A percentile compares a stretch with the other conserved stretches of the same genome.
phyloP scores from a whole-genome alignment of 2,329 filamentous ascomycete genomes.

The Pestalotiopsis fici region DNA sequence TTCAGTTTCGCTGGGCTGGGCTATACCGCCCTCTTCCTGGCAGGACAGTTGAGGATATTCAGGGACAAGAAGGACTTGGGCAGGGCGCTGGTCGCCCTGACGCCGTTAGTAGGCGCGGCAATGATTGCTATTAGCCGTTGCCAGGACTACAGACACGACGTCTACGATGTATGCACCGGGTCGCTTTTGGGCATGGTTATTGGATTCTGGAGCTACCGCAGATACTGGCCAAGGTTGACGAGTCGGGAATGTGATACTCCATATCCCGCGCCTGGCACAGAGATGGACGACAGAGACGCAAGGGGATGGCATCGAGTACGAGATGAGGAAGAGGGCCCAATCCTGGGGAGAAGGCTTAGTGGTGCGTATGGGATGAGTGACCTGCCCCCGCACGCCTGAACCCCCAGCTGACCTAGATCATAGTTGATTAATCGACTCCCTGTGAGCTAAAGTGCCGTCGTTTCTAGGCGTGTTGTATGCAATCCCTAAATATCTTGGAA shows the following conservation, averaged over 20 bases:
- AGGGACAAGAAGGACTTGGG: constrained; percentile 51
- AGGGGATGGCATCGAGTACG: constrained; percentile 43
- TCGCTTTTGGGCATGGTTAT: constrained; percentile 60
- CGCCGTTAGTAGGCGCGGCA: constrained; percentile 62
- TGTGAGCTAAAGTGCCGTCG: not conserved
- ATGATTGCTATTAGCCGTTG: constrained; percentile 70
- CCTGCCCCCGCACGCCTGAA: not conserved
- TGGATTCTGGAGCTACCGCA: constrained; percentile 66
- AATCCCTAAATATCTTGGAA: not conserved
- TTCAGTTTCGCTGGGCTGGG: constrained; percentile 80
- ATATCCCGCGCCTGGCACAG: constrained; percentile 47
- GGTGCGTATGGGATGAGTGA: constrained; percentile 27
- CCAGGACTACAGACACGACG: constrained; percentile 72
- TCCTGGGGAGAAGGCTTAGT: constrained; percentile 23
- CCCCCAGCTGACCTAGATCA: constrained; percentile 6
- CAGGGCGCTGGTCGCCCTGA: constrained; percentile 57
- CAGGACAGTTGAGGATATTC: constrained; percentile 65
- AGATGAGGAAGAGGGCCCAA: constrained; percentile 53
- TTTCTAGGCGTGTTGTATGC: not conserved
- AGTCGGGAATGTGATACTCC: constrained; percentile 58
- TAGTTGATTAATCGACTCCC: constrained; percentile 22
- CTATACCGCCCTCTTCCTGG: constrained; percentile 70
- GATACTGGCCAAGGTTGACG: constrained; percentile 61
- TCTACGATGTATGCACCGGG: constrained; percentile 68
- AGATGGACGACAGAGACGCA: constrained; percentile 19